Evolutionary conservation across 2,329 filamentous ascomycete species (phyloP), one percentile per base, ranked within the genome.

Genomic region (Pseudogymnoascus sp.): DNA sequence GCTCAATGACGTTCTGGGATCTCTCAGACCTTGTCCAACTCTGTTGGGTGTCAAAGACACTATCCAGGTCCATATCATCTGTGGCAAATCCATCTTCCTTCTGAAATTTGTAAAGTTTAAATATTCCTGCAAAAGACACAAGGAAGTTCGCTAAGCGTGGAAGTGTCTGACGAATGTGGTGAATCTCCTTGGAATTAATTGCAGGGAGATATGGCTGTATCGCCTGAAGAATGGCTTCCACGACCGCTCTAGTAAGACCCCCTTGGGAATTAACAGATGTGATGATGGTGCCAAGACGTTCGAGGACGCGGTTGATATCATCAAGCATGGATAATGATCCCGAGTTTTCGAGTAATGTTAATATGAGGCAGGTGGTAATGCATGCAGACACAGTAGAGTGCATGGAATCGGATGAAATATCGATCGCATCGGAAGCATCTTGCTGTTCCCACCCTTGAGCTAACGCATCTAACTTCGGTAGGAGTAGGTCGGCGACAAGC

Each of bases 11-110:
- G 67, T 1, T 65, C 62, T 39, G 72, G 66, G 41, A 66, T 50
- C 33, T 73, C 75, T 31, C 75, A 39, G 57, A 71, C 13, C 75
- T 78, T 26, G 71, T 74, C 24, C 77, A 77, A 64, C 80, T 85
- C 60, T 76, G 76, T 65, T 87, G 84, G 0, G 84, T 84, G 40
- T 84, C 81, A 61, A 87, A 85, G 10, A 82, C 79, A 35, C 80
- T 78, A 67, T 91, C 88, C 4, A 91, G 68, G 61, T 90, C 86
- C 84, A 89, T 87, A 65, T 87, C 84, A 2, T 75, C 66, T 8
- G 2, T 15, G 21, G 24, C 26, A 37, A 40, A 59, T 10, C 57
- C 57, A 17, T 59, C 57, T 9, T 59, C 57, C 13, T 59, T 40
- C 15, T 59, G 57, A 39, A 39, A 59, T 15, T 54, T 54, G 47